These are phyloP conservation scores for Colletotrichum coccodes DNA, from an alignment of 2,329 filamentous ascomycete genomes.

Conservation along the genomic window DNA sequence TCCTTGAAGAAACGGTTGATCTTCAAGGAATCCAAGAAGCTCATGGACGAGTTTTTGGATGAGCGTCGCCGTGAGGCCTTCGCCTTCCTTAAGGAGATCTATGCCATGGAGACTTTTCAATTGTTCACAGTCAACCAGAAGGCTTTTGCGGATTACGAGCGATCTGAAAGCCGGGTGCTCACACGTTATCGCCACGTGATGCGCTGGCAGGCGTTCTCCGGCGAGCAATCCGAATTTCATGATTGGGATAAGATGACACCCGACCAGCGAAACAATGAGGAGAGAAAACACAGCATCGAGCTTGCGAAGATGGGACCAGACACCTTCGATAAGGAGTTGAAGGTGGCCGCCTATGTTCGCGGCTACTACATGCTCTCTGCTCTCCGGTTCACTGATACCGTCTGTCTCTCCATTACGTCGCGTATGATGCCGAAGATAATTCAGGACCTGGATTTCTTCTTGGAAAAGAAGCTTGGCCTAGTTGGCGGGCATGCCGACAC, in stretches of 20 bases:
- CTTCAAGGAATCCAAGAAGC: constrained; percentile 56
- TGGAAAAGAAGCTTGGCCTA: constrained; percentile 57
- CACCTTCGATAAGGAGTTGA: constrained; percentile 67
- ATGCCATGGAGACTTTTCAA: constrained; percentile 62
- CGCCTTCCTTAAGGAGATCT: constrained; percentile 54
- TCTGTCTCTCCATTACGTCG: constrained; percentile 58
- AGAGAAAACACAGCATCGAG: constrained; percentile 52
- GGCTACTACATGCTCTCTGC: constrained; percentile 78
- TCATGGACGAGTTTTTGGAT: constrained; percentile 56
- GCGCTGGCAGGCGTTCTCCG: constrained; percentile 55
- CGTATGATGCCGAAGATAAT: constrained; percentile 59
- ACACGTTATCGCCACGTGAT: constrained; percentile 59
- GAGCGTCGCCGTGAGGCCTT: constrained; percentile 48
- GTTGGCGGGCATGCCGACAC: constrained; percentile 39
- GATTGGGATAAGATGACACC: constrained; percentile 58
- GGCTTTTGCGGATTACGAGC: constrained; percentile 56
- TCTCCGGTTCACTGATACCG: constrained; percentile 69
- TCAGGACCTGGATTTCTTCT: constrained; percentile 49
- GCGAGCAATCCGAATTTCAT: constrained; percentile 39
- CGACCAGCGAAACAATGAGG: constrained; percentile 58
- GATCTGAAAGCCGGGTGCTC: constrained; percentile 57
- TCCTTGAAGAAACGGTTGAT: constrained; percentile 58
- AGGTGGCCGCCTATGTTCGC: constrained; percentile 70
- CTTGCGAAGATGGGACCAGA: constrained; percentile 64
- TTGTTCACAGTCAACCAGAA: constrained; percentile 68